Conservation (phyloP, 768 basidiomycete species). For the Tubosaeta brunneosetosa region DNA sequence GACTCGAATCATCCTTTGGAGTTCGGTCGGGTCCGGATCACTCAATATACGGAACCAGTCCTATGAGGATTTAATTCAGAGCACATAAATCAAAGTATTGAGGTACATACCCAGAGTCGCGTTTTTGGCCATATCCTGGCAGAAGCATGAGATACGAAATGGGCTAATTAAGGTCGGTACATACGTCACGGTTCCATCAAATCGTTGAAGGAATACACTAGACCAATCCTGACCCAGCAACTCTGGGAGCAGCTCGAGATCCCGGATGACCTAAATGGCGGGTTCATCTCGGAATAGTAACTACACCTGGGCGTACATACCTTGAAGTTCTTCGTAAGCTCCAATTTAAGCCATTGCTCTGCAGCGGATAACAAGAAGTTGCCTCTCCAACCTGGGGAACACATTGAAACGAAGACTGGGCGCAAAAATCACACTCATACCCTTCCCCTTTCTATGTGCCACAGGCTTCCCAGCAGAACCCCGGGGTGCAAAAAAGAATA, state of each 20-base stretch:
- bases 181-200: slow-evolving; percentile 84
- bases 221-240: slow-evolving; percentile 95
- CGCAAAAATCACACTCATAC: slow-evolving; percentile 27
- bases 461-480: slow-evolving; percentile 92
- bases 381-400: slow-evolving; percentile 76
- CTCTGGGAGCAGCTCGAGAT: slow-evolving; percentile 92
- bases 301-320: slow-evolving; percentile 24
- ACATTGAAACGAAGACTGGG: background rate
- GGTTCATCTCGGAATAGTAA: background rate
- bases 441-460: slow-evolving; percentile 90
- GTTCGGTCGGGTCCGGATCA: slow-evolving; percentile 75
- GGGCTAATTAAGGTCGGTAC: slow-evolving; percentile 27
- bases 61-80: slow-evolving; percentile 32
- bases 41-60: slow-evolving; percentile 83
- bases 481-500: slow-evolving; percentile 91
- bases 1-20: slow-evolving; percentile 81
- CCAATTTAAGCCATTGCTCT: slow-evolving; percentile 93
- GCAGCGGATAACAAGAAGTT: slow-evolving; percentile 89
- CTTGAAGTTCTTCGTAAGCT: slow-evolving; percentile 95
- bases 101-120: slow-evolving; percentile 53
- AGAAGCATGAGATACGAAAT: slow-evolving; percentile 21
- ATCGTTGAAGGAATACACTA: slow-evolving; percentile 91
- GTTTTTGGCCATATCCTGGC: slow-evolving; percentile 82
- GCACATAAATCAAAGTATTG: background rate
- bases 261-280: slow-evolving; percentile 71